Conservation (phyloP, 306 rosid species). For the Quercus parvula region DNA sequence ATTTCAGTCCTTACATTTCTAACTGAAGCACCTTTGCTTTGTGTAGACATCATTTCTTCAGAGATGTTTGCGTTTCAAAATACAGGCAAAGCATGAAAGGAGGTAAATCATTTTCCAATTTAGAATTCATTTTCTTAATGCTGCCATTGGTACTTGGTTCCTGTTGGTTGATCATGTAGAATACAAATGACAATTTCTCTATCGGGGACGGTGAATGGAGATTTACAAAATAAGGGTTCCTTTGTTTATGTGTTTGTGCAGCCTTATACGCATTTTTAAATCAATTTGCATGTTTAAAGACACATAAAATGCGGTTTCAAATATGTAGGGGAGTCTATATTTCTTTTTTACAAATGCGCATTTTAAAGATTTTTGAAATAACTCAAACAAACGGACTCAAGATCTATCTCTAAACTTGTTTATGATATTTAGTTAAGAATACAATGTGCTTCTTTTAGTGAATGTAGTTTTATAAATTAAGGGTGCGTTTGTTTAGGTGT, state of each 20-base stretch:
- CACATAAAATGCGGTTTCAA: too few species aligned
- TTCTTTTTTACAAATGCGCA: too few species aligned
- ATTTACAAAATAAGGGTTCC: conserved; percentile 49
- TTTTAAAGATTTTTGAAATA: too few species aligned
- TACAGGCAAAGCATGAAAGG: conserved; percentile 56
- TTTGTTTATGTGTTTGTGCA: conserved; percentile 18
- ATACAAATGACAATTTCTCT: conserved; percentile 56
- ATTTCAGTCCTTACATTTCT: conserved; percentile 8
- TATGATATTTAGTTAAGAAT: too few species aligned
- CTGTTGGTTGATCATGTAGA: conserved; percentile 40
- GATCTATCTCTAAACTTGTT: too few species aligned
- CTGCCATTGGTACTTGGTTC: conserved; percentile 4
- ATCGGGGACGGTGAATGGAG: conserved; percentile 33
- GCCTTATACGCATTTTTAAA: too few species aligned
- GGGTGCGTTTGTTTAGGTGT: conserved; percentile 48
- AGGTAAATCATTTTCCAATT: conserved; percentile 35
- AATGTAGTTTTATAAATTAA: conserved; percentile 32
- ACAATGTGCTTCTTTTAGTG: background rate
- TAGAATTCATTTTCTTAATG: background rate
- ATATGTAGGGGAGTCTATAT: too few species aligned
- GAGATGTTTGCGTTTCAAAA: conserved; percentile 72
- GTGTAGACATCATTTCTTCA: conserved; percentile 66
- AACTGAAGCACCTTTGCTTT: conserved; percentile 9
- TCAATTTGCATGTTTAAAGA: too few species aligned
- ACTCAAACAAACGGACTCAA: too few species aligned